Conservation (phyloP, 805 yeast species). For the Nakazawaea molendinolei region DNA sequence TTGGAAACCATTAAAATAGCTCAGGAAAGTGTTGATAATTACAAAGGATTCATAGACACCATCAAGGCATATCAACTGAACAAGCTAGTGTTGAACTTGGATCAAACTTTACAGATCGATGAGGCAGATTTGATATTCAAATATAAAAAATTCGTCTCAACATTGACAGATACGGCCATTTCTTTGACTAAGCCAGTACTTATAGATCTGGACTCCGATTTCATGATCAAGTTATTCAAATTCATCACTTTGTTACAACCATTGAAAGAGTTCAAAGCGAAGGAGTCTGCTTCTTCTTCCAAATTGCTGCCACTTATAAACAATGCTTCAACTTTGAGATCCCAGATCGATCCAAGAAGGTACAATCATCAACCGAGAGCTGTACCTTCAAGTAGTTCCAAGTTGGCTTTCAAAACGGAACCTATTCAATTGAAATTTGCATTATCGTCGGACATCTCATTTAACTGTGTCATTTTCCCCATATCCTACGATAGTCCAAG, state of each 20-base stretch:
- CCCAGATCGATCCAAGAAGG: slow-evolving; percentile 4
- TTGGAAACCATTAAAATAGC: slow-evolving; percentile 30
- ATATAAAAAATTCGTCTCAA: too few relatives aligned
- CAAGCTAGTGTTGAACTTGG: slow-evolving; percentile 23
- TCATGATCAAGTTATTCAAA: slow-evolving; percentile 5
- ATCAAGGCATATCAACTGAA: slow-evolving; percentile 22
- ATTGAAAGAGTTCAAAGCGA: slow-evolving; percentile 9
- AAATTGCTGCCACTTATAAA: not conserved
- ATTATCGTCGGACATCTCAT: slow-evolving; percentile 14
- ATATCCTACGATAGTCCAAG: slow-evolving; percentile 32
- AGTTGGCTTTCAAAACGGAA: slow-evolving; percentile 34
- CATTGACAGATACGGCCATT: slow-evolving; percentile 26
- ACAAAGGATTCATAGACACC: slow-evolving; percentile 41
- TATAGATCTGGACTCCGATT: slow-evolving; percentile 15
- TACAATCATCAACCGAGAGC: too few relatives aligned
- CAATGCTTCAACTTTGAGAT: not conserved
- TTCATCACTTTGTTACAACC: slow-evolving; percentile 15
- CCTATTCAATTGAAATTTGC: slow-evolving; percentile 23
- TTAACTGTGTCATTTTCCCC: slow-evolving; percentile 33
- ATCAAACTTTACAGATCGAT: slow-evolving; percentile 9
- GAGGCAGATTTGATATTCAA: slow-evolving; percentile 53
- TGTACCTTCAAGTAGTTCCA: too few relatives aligned
- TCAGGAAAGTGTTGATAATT: slow-evolving; percentile 33
- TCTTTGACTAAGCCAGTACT: slow-evolving; percentile 37
- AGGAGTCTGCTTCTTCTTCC: slow-evolving; percentile 1